phyloP scores from a whole-genome alignment of 2,329 filamentous ascomycete species.

The Amylocarpus encephaloides region DNA sequence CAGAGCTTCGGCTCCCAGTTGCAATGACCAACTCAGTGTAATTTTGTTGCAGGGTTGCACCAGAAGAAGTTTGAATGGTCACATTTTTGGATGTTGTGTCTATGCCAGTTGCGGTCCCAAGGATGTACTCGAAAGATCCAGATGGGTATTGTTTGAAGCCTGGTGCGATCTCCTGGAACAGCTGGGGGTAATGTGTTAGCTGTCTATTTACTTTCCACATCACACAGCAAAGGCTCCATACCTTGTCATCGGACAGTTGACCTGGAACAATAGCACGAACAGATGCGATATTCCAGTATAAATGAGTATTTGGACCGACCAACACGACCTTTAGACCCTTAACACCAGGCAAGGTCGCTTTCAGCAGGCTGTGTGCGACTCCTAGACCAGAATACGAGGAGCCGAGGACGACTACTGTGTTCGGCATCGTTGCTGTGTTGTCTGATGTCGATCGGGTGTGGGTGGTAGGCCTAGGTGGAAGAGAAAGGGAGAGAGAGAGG shows the following conservation, averaged over 20 bases:
- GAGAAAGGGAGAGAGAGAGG: neutral
- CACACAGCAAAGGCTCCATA: neutral
- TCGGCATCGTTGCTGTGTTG: slow-evolving; percentile 17
- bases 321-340: slow-evolving; percentile 26
- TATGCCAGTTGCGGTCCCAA: slow-evolving; percentile 41
- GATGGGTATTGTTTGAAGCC: slow-evolving; percentile 43
- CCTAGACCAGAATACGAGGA: slow-evolving; percentile 48
- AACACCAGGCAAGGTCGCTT: neutral
- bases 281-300: slow-evolving; percentile 44
- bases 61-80: slow-evolving; percentile 32
- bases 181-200: slow-evolving; percentile 1
- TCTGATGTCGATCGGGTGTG: neutral
- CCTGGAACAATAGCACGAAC: slow-evolving; percentile 5
- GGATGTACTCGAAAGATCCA: slow-evolving; percentile 45
- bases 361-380: slow-evolving; percentile 38
- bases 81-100: slow-evolving; percentile 39
- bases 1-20: slow-evolving; percentile 28
- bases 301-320: slow-evolving; percentile 44
- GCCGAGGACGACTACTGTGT: slow-evolving; percentile 45
- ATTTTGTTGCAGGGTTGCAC: slow-evolving; percentile 25
- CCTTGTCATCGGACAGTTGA: slow-evolving; percentile 31
- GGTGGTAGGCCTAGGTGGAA: neutral
- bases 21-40: slow-evolving; percentile 44
- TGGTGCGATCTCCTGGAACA: slow-evolving; percentile 35
- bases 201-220: neutral